Evolutionary conservation across 2,329 filamentous ascomycete species (phyloP).

Genomic region (Epichloe glyceriae): DNA sequence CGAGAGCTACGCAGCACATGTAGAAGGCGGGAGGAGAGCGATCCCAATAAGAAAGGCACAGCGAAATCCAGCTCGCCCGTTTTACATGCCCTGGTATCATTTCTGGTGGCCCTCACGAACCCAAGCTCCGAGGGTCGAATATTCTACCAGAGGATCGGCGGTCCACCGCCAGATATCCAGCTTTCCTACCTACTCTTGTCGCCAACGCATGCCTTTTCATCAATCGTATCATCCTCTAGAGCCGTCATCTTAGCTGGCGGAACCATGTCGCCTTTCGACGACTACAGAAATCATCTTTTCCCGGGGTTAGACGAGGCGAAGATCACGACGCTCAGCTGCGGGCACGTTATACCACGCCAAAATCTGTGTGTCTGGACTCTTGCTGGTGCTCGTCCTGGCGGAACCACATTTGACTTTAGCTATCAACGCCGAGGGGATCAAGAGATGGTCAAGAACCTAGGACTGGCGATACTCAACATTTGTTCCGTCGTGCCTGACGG

Average conservation of each 20-base stretch:
- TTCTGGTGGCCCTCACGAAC: slow-evolving; percentile 76
- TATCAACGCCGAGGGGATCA: slow-evolving; percentile 63
- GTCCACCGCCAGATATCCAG: slow-evolving; percentile 33
- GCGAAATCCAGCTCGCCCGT: slow-evolving; percentile 30
- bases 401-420: slow-evolving; percentile 66
- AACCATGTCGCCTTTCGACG: slow-evolving; percentile 93
- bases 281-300: slow-evolving; percentile 79
- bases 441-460: slow-evolving; percentile 61
- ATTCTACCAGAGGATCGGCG: slow-evolving; percentile 42
- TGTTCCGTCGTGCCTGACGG: slow-evolving; percentile 71
- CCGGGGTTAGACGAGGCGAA: slow-evolving; percentile 51
- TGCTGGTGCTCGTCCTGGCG: slow-evolving; percentile 26
- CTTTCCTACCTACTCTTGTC: slow-evolving; percentile 83
- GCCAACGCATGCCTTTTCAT: slow-evolving; percentile 80
- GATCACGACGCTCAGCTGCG: slow-evolving; percentile 77
- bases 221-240: slow-evolving; percentile 71
- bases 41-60: slow-evolving; percentile 11
- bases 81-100: slow-evolving; percentile 41
- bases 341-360: slow-evolving; percentile 76
- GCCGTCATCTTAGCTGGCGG: slow-evolving; percentile 87
- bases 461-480: slow-evolving; percentile 56
- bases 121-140: slow-evolving; percentile 59
- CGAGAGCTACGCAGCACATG: slow-evolving; percentile 66
- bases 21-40: slow-evolving; percentile 31
- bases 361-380: slow-evolving; percentile 74